These are phyloP conservation scores for Citeromyces hawaiiensis DNA, from an alignment of 1,139 yeast genomes.

Conservation along the genomic window DNA sequence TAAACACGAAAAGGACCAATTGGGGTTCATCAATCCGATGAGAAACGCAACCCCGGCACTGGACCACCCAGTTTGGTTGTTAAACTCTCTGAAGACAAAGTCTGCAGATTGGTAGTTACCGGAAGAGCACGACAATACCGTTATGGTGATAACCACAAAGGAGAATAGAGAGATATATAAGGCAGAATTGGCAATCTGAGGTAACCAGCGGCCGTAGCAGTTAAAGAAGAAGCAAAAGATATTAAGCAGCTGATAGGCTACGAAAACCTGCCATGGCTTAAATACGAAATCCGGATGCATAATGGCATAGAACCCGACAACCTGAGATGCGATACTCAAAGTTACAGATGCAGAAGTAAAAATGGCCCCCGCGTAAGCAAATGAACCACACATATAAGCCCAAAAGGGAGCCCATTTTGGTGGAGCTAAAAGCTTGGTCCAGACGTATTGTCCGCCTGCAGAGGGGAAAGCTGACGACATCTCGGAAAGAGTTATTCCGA, in stretches of 20 bases:
- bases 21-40: constrained; percentile 57
- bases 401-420: constrained; percentile 26
- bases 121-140: constrained; percentile 39
- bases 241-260: constrained; percentile 26
- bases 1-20: constrained; percentile 57
- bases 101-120: constrained; percentile 42
- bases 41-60: constrained; percentile 48
- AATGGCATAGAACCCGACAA: constrained; percentile 36
- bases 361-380: constrained; percentile 45
- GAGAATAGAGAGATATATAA: constrained; percentile 41
- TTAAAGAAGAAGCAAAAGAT: constrained; percentile 19
- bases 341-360: constrained; percentile 45
- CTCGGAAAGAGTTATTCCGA: constrained; percentile 41
- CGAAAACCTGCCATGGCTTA: constrained; percentile 38
- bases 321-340: constrained; percentile 30
- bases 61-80: constrained; percentile 56
- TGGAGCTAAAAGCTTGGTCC: constrained; percentile 48
- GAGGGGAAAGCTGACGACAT: constrained; percentile 45
- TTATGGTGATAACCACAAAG: constrained; percentile 40
- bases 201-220: constrained; percentile 21
- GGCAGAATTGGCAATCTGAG: constrained; percentile 29
- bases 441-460: constrained; percentile 56
- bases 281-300: constrained; percentile 27
- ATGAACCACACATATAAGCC: constrained; percentile 42
- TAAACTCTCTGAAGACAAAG: constrained; percentile 51